Base-by-base conservation (phyloP, 306 rosid species). In the Vachellia pachyceras region DNA sequence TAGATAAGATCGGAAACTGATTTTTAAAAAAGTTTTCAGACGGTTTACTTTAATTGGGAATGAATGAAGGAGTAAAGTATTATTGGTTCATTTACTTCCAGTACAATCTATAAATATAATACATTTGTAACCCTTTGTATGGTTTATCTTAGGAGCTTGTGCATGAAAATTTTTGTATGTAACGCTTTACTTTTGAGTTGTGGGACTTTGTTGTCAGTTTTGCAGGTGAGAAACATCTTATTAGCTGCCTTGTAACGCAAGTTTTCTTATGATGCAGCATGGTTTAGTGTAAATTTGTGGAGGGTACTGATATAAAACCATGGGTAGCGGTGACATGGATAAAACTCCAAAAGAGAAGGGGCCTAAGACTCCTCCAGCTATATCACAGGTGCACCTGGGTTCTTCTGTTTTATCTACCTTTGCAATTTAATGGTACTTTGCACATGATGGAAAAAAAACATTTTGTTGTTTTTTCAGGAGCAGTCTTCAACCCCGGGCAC, bases 251-350 rank as follows among this genome's bases (percentile, higher is more conserved):
- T 77, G 79, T 85, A 79, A 83, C 40, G 37, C 79, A 80, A 68
- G 85, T 83, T 78, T 81, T 74, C 80, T 73, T 64, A 37, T 81
- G 67, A 60, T 87, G 89, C 89, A 88, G 93, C 84, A 84, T 89
- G 93, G 87, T 91, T 75, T 80, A 77, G 86, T 63, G 55, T 79
- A 77, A 23, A 75, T 52, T 80, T 72, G 75, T 79, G 82, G 79
- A 68, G 80, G 58, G 75, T 74, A 76, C 70, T 70, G 83, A 77
- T 77, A 76, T 83, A 81, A 74, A 77, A 74, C 81, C 78, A 95
- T 89, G 97, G 96, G 94, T 82, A 89, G 91, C 84, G 86, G 93
- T 70, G 97, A 90, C 81, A 90, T 88, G 91, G 97, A 91, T 78
- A 95, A 95, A 90, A 77, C 90, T 54, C 52, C 92, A 10, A 93